Percentiles rank a stretch among this genome's conserved stretches.
Evolutionary conservation across 2,329 filamentous ascomycete genomes (phyloP).

Genomic region (Plectosphaerella cucumerina): DNA sequence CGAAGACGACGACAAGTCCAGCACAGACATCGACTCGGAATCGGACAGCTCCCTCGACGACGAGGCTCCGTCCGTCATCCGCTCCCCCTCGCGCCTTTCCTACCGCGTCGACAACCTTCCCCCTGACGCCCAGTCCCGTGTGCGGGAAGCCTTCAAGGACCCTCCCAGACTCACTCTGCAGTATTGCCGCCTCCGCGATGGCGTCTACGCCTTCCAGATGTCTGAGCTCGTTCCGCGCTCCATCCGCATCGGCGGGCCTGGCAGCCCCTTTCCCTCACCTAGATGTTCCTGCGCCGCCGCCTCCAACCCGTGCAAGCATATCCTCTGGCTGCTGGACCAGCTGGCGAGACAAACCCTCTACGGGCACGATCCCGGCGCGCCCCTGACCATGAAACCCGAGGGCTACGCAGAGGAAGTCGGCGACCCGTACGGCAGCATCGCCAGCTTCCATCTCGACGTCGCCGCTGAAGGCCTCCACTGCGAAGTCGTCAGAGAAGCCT

Average conservation of each 20-base stretch:
- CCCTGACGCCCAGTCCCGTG: conserved; percentile 27
- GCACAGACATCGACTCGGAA: conserved; percentile 20
- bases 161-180: conserved; percentile 46
- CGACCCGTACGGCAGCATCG: conserved; percentile 43
- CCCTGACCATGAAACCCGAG: conserved; percentile 35
- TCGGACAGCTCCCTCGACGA: conserved; percentile 25
- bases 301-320: conserved; percentile 42
- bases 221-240: conserved; percentile 49
- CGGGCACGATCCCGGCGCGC: conserved; percentile 27
- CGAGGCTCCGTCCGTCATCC: conserved; percentile 22
- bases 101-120: conserved; percentile 37
- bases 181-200: conserved; percentile 40
- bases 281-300: conserved; percentile 40
- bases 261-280: conserved; percentile 33
- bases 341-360: conserved; percentile 44
- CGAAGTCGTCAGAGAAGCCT: conserved; percentile 26
- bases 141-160: conserved; percentile 42
- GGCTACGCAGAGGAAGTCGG: conserved; percentile 43
- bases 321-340: conserved; percentile 52
- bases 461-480: conserved; percentile 50
- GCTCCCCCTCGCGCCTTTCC: conserved; percentile 33
- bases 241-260: conserved; percentile 41
- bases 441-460: conserved; percentile 46
- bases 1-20: conserved; percentile 17
- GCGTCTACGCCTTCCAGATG: conserved; percentile 53